Conservation (phyloP, 805 yeast genomes). For the Ascoidea asiatica region DNA sequence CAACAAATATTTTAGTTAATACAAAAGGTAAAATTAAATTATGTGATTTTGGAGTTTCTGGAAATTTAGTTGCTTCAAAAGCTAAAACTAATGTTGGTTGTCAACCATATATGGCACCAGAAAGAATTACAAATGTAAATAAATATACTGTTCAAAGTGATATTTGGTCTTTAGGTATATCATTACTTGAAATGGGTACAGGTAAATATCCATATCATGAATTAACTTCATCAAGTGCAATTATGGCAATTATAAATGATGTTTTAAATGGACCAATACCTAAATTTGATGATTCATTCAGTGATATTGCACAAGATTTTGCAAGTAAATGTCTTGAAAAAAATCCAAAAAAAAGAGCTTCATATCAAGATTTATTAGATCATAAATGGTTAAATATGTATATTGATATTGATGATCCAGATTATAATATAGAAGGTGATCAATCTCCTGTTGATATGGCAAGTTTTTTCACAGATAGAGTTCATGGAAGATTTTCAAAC, state of each 20-base stretch:
- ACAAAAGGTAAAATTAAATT: conserved; percentile 78
- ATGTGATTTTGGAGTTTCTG: conserved; percentile 94
- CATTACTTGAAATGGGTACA: conserved; percentile 75
- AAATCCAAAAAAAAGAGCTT: conserved; percentile 69
- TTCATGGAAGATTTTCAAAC: not conserved
- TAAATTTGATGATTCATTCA: conserved; percentile 49
- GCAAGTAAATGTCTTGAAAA: conserved; percentile 69
- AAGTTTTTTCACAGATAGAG: not conserved
- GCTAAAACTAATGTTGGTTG: conserved; percentile 96
- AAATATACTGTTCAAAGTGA: conserved; percentile 88
- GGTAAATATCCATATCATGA: conserved; percentile 90
- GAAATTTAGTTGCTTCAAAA: conserved; percentile 85
- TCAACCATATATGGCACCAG: conserved; percentile 98
- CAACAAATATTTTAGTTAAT: conserved; percentile 81
- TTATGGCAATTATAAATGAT: conserved; percentile 86
- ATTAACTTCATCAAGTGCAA: conserved; percentile 81
- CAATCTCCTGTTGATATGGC: conserved; percentile 19
- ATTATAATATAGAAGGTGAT: not conserved
- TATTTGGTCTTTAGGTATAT: conserved; percentile 87
- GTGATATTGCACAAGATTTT: conserved; percentile 71
- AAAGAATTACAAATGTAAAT: conserved; percentile 63
- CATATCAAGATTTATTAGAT: conserved; percentile 56
- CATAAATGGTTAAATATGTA: conserved; percentile 74
- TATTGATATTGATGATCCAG: conserved; percentile 21
- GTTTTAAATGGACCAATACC: conserved; percentile 96